Base-by-base conservation (phyloP, 1,284 basidiomycete genomes). In the Ustilago vetiveriae region DNA sequence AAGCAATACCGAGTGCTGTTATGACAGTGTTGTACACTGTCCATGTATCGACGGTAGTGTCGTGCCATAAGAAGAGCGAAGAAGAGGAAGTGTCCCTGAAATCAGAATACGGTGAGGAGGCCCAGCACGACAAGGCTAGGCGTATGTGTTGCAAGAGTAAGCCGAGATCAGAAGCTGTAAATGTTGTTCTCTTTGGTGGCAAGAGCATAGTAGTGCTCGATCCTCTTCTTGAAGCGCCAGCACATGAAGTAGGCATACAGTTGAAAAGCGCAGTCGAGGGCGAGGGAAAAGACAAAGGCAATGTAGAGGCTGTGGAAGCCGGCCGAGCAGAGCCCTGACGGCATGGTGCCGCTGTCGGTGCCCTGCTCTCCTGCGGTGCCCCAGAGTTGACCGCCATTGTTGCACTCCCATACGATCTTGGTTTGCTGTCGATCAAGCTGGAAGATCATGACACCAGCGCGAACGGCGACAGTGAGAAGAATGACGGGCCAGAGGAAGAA, bases 401-500 rank as follows among this genome's bases (percentile, higher is more conserved):
- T 85, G 81, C 90, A 76, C 82, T 90, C 89, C 89, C 90, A 91
- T 44, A 85, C 78, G 72, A 91, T 88, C 74, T 90, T 88, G 83
- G 62, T 52, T 64, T 78, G 76, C 53, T 76, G 57, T 9, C 75
- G 42, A 47, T 79, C 62, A 16, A 79, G 56, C 56, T 79, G 75
- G 60, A 77, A 79, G 26, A 79, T 88, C 88, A 91, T 91, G 65
- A 90, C 81, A 73, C 88, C 88, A 33, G 87, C 89, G 64, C 90
- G 87, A 53, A 90, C 82, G 23, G 87, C 87, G 72, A 84, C 85
- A 59, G 89, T 85, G 78, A 90, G 84, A 73, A 91, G 87, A 63
- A 90, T 74, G 79, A 90, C 86, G 4, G 89, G 89, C 89, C 89
- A 90, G 36, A 90, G 68, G 83, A 89, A 88, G 79, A 88, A 88